These are phyloP conservation scores for Cladosporium cucumerinum DNA, from an alignment of 2,329 filamentous ascomycete genomes.

Conservation along the genomic window DNA sequence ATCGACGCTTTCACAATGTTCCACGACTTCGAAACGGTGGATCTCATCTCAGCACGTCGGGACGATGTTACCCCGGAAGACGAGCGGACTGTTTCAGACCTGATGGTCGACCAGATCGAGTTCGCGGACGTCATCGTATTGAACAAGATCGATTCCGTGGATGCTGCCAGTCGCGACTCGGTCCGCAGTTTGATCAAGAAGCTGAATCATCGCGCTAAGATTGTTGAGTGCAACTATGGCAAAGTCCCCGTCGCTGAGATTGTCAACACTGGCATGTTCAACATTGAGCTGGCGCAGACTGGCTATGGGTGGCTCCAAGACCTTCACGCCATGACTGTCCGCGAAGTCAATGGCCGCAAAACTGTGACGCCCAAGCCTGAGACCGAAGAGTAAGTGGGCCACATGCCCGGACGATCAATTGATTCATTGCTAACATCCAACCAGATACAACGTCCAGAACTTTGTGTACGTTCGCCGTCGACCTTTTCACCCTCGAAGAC, in stretches of 20 bases:
- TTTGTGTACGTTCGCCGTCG: conserved; percentile 63
- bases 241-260: conserved; percentile 61
- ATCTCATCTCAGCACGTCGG: conserved; percentile 63
- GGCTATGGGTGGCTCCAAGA: conserved; percentile 69
- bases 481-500: conserved; percentile 41
- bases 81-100: conserved; percentile 68
- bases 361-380: conserved; percentile 65
- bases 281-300: conserved; percentile 60
- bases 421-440: background rate
- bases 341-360: conserved; percentile 54
- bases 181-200: conserved; percentile 39
- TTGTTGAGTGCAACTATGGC: conserved; percentile 59
- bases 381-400: conserved; percentile 57
- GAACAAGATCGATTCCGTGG: conserved; percentile 66
- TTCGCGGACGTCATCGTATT: conserved; percentile 71
- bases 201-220: conserved; percentile 64
- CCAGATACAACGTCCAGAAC: conserved; percentile 63
- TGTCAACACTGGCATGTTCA: conserved; percentile 63
- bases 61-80: conserved; percentile 62
- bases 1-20: conserved; percentile 72
- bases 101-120: conserved; percentile 75
- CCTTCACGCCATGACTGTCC: conserved; percentile 63
- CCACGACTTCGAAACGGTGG: conserved; percentile 67
- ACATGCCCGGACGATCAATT: background rate
- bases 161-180: conserved; percentile 36